Evolutionary conservation across 352 stramenopile species (phyloP), one percentile per base, ranked within the genome.

Genomic region (Globisporangium rhizosaccharum): DNA sequence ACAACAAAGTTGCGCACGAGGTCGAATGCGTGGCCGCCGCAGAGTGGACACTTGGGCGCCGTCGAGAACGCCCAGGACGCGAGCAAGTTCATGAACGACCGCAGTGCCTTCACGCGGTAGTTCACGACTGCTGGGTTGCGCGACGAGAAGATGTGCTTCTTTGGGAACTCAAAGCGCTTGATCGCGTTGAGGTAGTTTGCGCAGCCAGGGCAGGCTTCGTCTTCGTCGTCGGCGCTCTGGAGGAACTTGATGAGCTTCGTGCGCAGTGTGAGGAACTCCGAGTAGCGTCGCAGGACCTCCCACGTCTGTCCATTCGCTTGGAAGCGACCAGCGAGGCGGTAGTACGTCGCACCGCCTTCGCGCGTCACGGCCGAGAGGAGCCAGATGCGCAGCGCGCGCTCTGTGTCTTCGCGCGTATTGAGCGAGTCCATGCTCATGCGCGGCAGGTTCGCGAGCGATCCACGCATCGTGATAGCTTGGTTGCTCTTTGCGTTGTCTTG

Each of bases 81-180:
- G 49, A 94, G 61, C 61, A 92, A 36, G 53, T 92, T 92, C 25
- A 93, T 65, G 57, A 94, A 94, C n/a, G 82, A 82, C 8, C 85
- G 85, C 56, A 94, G 67, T 41, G 83, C 85, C 59, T 90, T 87
- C 51, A 89, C 72, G 44, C 85, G 85, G 61, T 94, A 94, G 68
- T 94, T 92, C 54, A 94, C 62, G 6, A 94, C 83, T 2, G 80
- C 66, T n/a, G 78, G 73, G 49, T 80, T 85, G 47, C 77, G 70
- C 14, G 85, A 92, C 14, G 79, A 84, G 57, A 94, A 92, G 6
- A 91, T 47, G 63, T 94, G 85, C 68, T 94, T 94, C 69, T 92
- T 92, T 0, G 85, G 85, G 57, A 94, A 94, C 45, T 86, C 77
- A 62, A 94, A 94, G 59, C 73, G 67, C 62, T 81, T 68, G 66